Evolutionary conservation across 1,284 basidiomycete species (phyloP).

Genomic region (Wolfiporia cocos): DNA sequence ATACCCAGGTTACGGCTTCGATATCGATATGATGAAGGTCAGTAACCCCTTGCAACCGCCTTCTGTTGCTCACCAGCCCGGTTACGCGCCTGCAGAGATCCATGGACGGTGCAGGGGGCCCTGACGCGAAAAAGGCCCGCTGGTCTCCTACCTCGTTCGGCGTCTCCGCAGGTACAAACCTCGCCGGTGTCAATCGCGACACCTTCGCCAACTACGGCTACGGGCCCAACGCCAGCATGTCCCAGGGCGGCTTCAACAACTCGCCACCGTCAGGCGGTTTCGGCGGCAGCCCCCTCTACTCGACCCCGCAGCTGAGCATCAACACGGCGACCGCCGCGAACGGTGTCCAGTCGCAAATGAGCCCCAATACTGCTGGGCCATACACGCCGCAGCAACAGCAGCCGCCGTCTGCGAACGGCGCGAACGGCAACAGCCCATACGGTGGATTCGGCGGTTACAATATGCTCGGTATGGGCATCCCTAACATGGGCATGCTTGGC

Average conservation of each 20-base stretch:
- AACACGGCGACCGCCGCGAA: constrained; percentile 57
- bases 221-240: constrained; percentile 62
- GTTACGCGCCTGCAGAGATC: constrained; percentile 67
- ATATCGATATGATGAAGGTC: constrained; percentile 87
- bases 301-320: constrained; percentile 61
- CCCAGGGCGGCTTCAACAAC: constrained; percentile 41
- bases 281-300: constrained; percentile 52
- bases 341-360: constrained; percentile 53
- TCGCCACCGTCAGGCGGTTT: constrained; percentile 43
- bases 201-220: constrained; percentile 81
- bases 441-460: constrained; percentile 58
- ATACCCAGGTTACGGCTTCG: constrained; percentile 64
- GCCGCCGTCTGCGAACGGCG: constrained; percentile 22
- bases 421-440: constrained; percentile 37
- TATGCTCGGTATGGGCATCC: constrained; percentile 73
- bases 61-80: neutral
- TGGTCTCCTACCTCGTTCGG: constrained; percentile 71
- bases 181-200: constrained; percentile 43
- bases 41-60: constrained; percentile 14
- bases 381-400: constrained; percentile 38
- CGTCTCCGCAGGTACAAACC: constrained; percentile 31
- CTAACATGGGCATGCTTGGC: constrained; percentile 56
- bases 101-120: constrained; percentile 74
- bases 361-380: constrained; percentile 50
- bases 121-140: constrained; percentile 81